phyloP scores from a whole-genome alignment of 1,139 yeast genomes.

The Yamadazyma sp. region DNA sequence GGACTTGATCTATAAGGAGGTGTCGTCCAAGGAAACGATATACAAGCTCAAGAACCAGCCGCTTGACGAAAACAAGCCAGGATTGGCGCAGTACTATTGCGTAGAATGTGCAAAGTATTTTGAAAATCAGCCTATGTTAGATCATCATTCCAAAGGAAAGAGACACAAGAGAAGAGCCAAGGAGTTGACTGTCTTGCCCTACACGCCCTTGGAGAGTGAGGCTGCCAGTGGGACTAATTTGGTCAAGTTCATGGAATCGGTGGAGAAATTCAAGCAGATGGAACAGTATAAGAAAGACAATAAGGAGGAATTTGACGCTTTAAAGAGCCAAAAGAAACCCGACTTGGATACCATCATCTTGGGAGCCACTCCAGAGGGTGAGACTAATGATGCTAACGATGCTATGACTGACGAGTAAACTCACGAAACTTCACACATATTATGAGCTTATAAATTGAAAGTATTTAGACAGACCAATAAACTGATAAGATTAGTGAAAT shows the following conservation, averaged over 20 bases:
- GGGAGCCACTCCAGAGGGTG: slow-evolving; percentile 26
- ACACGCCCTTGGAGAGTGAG: slow-evolving; percentile 83
- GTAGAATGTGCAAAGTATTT: slow-evolving; percentile 91
- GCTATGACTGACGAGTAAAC: slow-evolving; percentile 22
- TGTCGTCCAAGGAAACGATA: slow-evolving; percentile 64
- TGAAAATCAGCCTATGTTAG: slow-evolving; percentile 73
- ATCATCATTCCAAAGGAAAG: slow-evolving; percentile 71
- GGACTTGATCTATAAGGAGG: slow-evolving; percentile 79
- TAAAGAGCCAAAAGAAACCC: slow-evolving; percentile 40
- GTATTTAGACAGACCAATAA: background rate
- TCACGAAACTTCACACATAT: background rate
- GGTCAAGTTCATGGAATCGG: slow-evolving; percentile 61
- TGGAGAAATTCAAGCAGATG: slow-evolving; percentile 51
- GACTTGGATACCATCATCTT: slow-evolving; percentile 42
- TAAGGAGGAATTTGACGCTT: slow-evolving; percentile 35
- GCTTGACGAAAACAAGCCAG: slow-evolving; percentile 86
- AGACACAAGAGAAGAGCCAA: slow-evolving; percentile 85
- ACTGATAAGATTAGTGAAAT: background rate
- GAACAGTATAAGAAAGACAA: slow-evolving; percentile 41
- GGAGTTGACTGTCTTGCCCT: slow-evolving; percentile 74
- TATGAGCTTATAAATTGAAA: background rate
- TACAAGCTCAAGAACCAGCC: slow-evolving; percentile 72
- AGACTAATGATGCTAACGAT: slow-evolving; percentile 14
- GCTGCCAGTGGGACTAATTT: slow-evolving; percentile 86
- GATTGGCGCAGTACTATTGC: slow-evolving; percentile 92